These are phyloP conservation scores for Boletus chippewaensis DNA, from an alignment of 1,284 basidiomycete species.

Conservation along the genomic window DNA sequence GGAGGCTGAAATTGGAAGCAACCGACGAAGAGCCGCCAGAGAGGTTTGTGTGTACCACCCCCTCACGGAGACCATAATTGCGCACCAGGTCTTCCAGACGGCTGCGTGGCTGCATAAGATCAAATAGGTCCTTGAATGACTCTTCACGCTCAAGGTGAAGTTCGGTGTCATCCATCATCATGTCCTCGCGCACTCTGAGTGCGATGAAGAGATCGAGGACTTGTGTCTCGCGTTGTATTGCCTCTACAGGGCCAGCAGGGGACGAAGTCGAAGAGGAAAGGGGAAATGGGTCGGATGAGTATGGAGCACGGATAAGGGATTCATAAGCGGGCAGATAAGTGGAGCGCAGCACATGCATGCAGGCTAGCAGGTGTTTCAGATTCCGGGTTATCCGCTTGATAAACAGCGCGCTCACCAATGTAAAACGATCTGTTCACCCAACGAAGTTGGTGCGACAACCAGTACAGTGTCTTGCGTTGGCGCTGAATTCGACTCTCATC, in stretches of 20 bases:
- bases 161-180: constrained; percentile 62
- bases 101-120: constrained; percentile 62
- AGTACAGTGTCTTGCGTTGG: constrained; percentile 60
- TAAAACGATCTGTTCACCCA: constrained; percentile 62
- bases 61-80: constrained; percentile 49
- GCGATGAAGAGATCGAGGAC: constrained; percentile 73
- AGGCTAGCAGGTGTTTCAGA: constrained; percentile 40
- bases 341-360: constrained; percentile 72
- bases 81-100: constrained; percentile 67
- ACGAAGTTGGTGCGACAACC: constrained; percentile 57
- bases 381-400: not conserved
- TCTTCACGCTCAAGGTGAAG: constrained; percentile 68
- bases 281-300: constrained; percentile 73
- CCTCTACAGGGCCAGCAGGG: constrained; percentile 21
- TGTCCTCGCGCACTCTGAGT: constrained; percentile 70
- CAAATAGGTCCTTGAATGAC: constrained; percentile 68
- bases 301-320: constrained; percentile 55
- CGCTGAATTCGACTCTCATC: constrained; percentile 39
- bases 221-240: constrained; percentile 57
- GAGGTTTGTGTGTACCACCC: constrained; percentile 36
- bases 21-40: constrained; percentile 11
- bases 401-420: constrained; percentile 41
- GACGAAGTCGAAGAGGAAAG: constrained; percentile 29
- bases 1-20: constrained; percentile 1
- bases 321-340: constrained; percentile 62